A percentile compares a stretch with the other conserved stretches of the same genome.
Evolutionary conservation across 768 basidiomycete genomes (phyloP).

Genomic region (Lactarius sanguifluus): DNA sequence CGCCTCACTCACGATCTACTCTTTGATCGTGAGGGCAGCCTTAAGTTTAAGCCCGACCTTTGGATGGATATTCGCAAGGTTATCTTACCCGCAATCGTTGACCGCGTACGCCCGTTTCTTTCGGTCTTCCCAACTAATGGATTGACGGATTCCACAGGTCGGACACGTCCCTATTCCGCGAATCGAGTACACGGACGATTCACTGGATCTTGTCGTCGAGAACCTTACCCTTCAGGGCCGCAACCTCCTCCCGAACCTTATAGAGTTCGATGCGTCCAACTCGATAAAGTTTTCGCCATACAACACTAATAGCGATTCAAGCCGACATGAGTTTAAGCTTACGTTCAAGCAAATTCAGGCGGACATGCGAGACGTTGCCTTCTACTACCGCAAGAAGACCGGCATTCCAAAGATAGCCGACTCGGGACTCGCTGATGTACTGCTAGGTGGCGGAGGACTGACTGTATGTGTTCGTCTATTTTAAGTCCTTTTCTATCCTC

Average conservation of each 20-base stretch:
- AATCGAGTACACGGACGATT: conserved; percentile 88
- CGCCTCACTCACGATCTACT: conserved; percentile 81
- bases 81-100: conserved; percentile 76
- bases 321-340: conserved; percentile 71
- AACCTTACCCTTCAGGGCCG: conserved; percentile 86
- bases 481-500: not conserved
- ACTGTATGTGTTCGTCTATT: conserved; percentile 43
- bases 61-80: conserved; percentile 87
- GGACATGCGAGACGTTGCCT: conserved; percentile 91
- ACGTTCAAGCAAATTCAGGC: conserved; percentile 85
- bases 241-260: conserved; percentile 84
- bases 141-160: conserved; percentile 41
- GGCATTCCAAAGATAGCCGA: conserved; percentile 80
- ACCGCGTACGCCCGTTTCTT: conserved; percentile 51
- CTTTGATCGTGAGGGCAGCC: conserved; percentile 73
- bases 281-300: conserved; percentile 85
- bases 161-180: conserved; percentile 89
- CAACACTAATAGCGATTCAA: conserved; percentile 50
- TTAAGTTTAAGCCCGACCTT: conserved; percentile 85
- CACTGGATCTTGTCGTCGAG: conserved; percentile 87
- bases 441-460: conserved; percentile 82
- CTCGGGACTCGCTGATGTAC: conserved; percentile 80
- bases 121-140: not conserved
- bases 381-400: conserved; percentile 85
- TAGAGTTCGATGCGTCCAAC: conserved; percentile 76